Conservation (phyloP, 768 basidiomycete genomes). For the Lentinula guzmanii region DNA sequence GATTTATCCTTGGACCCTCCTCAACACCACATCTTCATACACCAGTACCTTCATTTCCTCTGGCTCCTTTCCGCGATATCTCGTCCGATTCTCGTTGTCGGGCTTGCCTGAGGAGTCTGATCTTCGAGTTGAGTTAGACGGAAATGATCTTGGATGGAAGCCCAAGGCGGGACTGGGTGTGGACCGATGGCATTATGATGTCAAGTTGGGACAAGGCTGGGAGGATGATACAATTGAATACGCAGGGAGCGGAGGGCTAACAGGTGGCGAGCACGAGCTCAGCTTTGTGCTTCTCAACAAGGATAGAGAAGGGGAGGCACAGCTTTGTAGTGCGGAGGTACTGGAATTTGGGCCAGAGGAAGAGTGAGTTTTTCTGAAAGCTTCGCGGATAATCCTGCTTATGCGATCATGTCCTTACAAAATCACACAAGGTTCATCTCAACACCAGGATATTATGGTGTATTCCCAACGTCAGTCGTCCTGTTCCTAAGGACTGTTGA, state of each 20-base stretch:
- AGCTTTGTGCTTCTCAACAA: constrained; percentile 48
- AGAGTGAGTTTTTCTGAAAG: constrained; percentile 39
- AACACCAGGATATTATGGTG: constrained; percentile 50
- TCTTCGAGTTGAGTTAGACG: constrained; percentile 57
- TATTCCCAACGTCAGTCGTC: constrained; percentile 64
- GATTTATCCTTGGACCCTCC: constrained; percentile 68
- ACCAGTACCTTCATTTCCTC: constrained; percentile 56
- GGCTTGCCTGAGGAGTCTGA: constrained; percentile 53
- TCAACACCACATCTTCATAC: constrained; percentile 58
- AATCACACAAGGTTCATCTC: constrained; percentile 47
- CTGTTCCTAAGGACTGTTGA: neutral
- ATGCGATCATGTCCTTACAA: neutral
- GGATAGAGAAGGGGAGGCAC: constrained; percentile 47
- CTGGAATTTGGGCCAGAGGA: constrained; percentile 62
- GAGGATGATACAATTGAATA: constrained; percentile 19
- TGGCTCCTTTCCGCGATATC: constrained; percentile 53
- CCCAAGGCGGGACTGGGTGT: constrained; percentile 51
- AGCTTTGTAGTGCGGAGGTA: constrained; percentile 73
- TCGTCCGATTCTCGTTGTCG: constrained; percentile 68
- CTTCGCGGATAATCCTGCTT: neutral
- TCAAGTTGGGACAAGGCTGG: constrained; percentile 35
- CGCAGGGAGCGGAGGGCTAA: constrained; percentile 22
- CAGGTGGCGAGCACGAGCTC: constrained; percentile 50
- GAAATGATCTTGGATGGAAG: constrained; percentile 50
- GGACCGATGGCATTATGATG: constrained; percentile 76